Evolutionary conservation across 192 early-diverging fungal species (phyloP).

Genomic region (Dimargaris xerosporica): DNA sequence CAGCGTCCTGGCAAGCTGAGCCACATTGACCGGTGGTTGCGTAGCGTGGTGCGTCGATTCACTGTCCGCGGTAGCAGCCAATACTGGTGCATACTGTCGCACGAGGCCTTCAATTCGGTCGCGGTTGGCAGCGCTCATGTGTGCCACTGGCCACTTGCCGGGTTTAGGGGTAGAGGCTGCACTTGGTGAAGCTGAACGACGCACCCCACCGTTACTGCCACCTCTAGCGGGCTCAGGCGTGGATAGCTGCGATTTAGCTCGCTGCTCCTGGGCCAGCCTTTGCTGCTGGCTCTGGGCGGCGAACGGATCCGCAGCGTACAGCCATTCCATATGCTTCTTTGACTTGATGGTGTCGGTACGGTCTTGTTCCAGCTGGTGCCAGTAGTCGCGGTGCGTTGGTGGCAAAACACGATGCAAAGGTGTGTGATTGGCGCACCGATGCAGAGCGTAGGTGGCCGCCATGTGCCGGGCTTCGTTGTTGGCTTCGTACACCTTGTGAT

Average conservation of each 20-base stretch:
- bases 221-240: too few species aligned
- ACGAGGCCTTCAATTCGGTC: constrained; percentile 48
- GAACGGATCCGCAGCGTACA: constrained; percentile 71
- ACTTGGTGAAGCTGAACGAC: too few species aligned
- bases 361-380: constrained; percentile 41
- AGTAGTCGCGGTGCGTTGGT: constrained; percentile 51
- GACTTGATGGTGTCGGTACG: constrained; percentile 23
- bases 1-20: neutral
- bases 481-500: constrained; percentile 8
- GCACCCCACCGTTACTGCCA: too few species aligned
- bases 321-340: constrained; percentile 23
- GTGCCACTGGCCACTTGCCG: constrained; percentile 39
- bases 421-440: constrained; percentile 54
- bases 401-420: constrained; percentile 58
- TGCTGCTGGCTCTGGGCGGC: constrained; percentile 32
- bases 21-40: too few species aligned
- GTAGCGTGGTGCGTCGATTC: too few species aligned
- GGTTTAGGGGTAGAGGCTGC: constrained; percentile 3
- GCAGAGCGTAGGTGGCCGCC: constrained; percentile 63
- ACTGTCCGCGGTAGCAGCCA: too few species aligned
- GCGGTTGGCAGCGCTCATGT: constrained; percentile 47
- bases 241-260: too few species aligned
- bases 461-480: constrained; percentile 45
- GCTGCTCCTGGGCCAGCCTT: constrained; percentile 14
- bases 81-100: constrained; percentile 19